Conservation (phyloP, 495 filamentous ascomycete species). For the Podospora sp. region DNA sequence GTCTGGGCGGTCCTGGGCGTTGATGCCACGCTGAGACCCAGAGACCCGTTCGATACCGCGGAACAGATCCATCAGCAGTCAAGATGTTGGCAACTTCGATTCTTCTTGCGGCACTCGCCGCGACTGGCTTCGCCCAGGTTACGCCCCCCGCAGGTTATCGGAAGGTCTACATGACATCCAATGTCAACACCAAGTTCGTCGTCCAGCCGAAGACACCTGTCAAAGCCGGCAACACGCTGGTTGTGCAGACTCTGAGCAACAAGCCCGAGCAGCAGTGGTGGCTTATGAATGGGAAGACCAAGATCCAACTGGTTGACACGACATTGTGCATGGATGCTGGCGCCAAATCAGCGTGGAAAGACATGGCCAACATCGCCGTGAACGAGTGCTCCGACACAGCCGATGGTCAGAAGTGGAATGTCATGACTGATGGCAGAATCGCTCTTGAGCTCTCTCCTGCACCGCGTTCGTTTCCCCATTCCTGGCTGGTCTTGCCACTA, state of each 20-base stretch:
- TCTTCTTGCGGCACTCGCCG: constrained; percentile 46
- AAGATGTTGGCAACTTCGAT: constrained; percentile 46
- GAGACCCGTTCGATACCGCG: not conserved
- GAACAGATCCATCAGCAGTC: not conserved
- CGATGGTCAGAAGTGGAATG: constrained; percentile 49
- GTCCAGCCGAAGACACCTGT: constrained; percentile 45
- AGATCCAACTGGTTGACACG: constrained; percentile 50
- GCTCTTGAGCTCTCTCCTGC: constrained; percentile 42
- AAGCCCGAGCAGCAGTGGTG: constrained; percentile 56
- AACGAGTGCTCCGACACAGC: constrained; percentile 46
- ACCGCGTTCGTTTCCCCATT: constrained; percentile 39
- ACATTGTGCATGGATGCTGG: constrained; percentile 55
- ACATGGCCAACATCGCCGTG: constrained; percentile 51
- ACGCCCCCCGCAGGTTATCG: constrained; percentile 46
- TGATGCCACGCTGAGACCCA: not conserved
- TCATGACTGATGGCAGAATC: constrained; percentile 53
- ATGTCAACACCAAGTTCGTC: constrained; percentile 53
- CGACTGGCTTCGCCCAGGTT: constrained; percentile 48
- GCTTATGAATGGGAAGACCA: constrained; percentile 43
- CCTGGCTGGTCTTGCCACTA: not conserved
- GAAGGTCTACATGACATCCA: constrained; percentile 55
- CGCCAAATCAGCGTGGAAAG: constrained; percentile 53
- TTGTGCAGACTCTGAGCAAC: constrained; percentile 47
- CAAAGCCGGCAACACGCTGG: constrained; percentile 41
- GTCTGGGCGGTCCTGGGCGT: not conserved